phyloP scores from a whole-genome alignment of 352 stramenopile species.

The Phytophthora litchii region DNA sequence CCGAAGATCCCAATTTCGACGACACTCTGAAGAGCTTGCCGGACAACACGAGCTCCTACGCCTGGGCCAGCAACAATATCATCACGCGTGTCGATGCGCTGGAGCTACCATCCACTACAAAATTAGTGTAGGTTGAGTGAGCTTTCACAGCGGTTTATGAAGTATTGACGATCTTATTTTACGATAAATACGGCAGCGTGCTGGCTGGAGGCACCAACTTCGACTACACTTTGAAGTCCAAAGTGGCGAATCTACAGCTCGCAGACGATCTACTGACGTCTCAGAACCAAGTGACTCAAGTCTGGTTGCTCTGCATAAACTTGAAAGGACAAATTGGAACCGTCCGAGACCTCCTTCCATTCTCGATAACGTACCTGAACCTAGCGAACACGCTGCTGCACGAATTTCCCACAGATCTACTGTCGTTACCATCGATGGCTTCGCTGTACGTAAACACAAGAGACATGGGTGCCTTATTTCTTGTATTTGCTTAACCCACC shows the following conservation, averaged over 20 bases:
- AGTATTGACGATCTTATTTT: neutral
- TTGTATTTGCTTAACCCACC: neutral
- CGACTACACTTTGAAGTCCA: constrained; percentile 26
- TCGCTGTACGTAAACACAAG: constrained; percentile 18
- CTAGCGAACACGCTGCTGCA: constrained; percentile 36
- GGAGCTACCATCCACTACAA: constrained; percentile 18
- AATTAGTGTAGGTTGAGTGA: constrained; percentile 14
- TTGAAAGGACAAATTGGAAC: constrained; percentile 22
- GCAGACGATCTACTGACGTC: constrained; percentile 24
- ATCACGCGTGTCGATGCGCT: constrained; percentile 24
- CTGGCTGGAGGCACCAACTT: constrained; percentile 22
- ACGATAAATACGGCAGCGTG: constrained; percentile 5
- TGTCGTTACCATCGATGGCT: constrained; percentile 19
- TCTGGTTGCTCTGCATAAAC: constrained; percentile 28
- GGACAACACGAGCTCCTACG: constrained; percentile 30
- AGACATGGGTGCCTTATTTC: neutral
- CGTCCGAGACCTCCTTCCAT: constrained; percentile 27
- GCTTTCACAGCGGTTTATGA: neutral
- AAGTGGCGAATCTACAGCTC: constrained; percentile 28
- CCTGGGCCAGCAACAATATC: constrained; percentile 32
- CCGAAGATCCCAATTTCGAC: constrained; percentile 19
- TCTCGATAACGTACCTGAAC: constrained; percentile 26
- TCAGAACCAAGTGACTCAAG: constrained; percentile 22
- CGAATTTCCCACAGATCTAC: constrained; percentile 20
- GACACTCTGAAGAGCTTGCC: constrained; percentile 3